Evolutionary conservation across 2,329 filamentous ascomycete species (phyloP), one percentile per base, ranked within the genome.

Genomic region (Microcera coccophila): DNA sequence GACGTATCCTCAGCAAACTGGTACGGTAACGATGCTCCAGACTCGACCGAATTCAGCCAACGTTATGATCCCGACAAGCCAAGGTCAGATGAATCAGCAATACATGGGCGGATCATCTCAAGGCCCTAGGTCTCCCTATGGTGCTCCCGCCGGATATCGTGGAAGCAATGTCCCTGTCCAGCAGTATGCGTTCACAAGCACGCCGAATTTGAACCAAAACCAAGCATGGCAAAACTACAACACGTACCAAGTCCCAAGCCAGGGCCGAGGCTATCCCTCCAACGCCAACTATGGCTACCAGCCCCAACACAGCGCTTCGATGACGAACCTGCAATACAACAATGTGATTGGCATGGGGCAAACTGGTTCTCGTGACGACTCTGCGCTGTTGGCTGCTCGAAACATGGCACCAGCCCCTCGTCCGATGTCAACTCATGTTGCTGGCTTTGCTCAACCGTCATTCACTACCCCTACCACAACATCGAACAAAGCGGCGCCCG

Each of bases 1-100:
- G 71, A 81, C 84, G 49, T 87, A 86, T 63, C 80, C 86, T 60
- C 84, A 87, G 70, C 84, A 88, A 68, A 81, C 82, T 61, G 75
- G 76, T 66, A 82, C 85, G 55, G 76, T 82, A 59, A 83, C 83
- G 52, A 85, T 90, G 78, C 81, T 90, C 60, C 85, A 89, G 66
- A 78, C 83, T 57, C 80, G 84, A 64, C 80, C 84, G 49, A 75
- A 76, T 41, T 84, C 85, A 47, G 60, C 57, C 36, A 51, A 58
- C 40, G 57, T 53, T 55, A 67, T 68, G 53, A 79, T 84, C 63
- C 63, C 75, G 42, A 62, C 69, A 38, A 62, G 70, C 42, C 76
- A 78, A 58, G 59, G 68, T 41, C 76, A 79, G 49, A 60, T 69
- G 24, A 68, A 64, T 50, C 72, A 76, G 50, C 73, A 75, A 50